phyloP scores from a whole-genome alignment of 192 early-diverging fungal species.

The Coemansia sp. region DNA sequence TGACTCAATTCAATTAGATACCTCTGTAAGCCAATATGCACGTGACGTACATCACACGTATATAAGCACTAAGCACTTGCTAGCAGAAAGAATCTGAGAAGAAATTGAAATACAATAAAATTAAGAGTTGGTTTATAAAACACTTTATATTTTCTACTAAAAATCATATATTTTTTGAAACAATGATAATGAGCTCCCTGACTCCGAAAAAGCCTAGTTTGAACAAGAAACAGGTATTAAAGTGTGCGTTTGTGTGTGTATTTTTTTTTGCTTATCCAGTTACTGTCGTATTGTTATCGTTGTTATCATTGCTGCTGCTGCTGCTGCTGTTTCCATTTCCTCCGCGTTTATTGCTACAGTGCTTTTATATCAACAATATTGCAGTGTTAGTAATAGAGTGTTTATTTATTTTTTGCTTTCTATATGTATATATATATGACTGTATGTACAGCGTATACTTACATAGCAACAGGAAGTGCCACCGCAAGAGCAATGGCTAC shows the following conservation, averaged over 20 bases:
- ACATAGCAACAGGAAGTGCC: constrained; percentile 45
- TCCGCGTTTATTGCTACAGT: constrained; percentile 9
- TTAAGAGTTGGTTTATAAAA: no score
- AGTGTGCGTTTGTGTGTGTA: no score
- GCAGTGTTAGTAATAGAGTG: background rate
- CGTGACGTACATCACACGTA: no score
- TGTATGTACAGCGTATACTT: constrained; percentile 19
- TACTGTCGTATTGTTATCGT: background rate
- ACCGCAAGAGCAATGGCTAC: constrained; percentile 39
- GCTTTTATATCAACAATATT: background rate
- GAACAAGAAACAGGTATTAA: no score
- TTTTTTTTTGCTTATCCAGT: background rate
- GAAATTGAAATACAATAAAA: no score
- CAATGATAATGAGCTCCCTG: no score
- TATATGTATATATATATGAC: background rate
- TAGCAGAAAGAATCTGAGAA: no score
- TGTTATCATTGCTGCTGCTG: constrained; percentile 7
- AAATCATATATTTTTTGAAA: no score
- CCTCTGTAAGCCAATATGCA: no score
- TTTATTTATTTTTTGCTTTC: background rate
- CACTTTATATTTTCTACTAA: no score
- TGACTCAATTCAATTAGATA: background rate
- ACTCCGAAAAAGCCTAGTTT: no score
- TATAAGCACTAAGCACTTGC: no score
- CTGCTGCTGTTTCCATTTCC: constrained; percentile 12